Evolutionary conservation across 441 rosid genomes (phyloP), one percentile per base, ranked within the genome.

Genomic region (Sinapis alba): DNA sequence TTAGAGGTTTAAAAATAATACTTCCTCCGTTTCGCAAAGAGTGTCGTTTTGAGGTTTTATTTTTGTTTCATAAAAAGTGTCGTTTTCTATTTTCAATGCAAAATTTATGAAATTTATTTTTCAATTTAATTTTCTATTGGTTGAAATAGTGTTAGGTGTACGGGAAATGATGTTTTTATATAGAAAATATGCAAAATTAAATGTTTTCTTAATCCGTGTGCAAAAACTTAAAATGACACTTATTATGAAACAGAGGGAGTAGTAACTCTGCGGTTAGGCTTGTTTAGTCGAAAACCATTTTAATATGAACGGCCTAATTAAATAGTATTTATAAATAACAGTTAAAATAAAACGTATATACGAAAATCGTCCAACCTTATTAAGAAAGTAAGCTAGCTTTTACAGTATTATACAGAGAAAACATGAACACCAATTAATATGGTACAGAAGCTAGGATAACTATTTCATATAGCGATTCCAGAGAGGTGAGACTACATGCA

Each of bases 401-500:
- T 8, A 32, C 38, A 32, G 38, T 1, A 32, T 32, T 15, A 18
- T 51, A 51, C 8, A 10, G 58, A 53, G 26, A 53, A 9, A 53
- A 53, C 26, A 12, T 10, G 27, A 53, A 53, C 4, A 36, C 43
- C 43, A 36, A 34, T 34, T 34, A 34, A 34, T 34, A 38, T 12
- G 45, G 11, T 38, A 38, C 45, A 43, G 7, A 43, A 13, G 18
- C 16, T n/a, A 45, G 0, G 53, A 18, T 15, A 45, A 15, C 19
- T 45, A 45, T 45, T 45, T 45, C 53, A 45, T 45, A 45, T 45
- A 24, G 9, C 28, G 16, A 7, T 24, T 24, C 18, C 2, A 24
- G 32, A 57, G 61, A 57, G 3, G 62, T 57, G 16, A 23, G 62
- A 57, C 32, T 56, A 56, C 32, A 57, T 57, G 62, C 34, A 24